Evolutionary conservation across 257 asterid genomes (phyloP).

Genomic region (Nicotiana attenuata): DNA sequence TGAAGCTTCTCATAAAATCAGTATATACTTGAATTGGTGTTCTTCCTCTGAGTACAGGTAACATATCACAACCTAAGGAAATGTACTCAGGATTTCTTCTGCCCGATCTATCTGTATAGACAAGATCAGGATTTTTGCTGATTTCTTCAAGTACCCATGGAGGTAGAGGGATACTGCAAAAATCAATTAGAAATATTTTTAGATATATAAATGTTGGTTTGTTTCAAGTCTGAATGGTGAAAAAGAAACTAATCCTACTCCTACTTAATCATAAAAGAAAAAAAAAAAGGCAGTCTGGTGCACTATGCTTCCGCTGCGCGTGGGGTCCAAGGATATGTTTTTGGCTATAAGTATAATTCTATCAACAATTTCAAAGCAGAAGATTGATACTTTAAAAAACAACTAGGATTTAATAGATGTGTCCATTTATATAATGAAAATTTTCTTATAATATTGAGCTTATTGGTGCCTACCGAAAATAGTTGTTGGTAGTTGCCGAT

Average conservation of each 20-base stretch:
- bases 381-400: too few relatives aligned
- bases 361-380: background rate
- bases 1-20: conserved; percentile 76
- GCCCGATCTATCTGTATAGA: conserved; percentile 80
- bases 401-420: too few relatives aligned
- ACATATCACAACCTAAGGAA: conserved; percentile 76
- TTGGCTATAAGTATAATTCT: background rate
- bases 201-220: too few relatives aligned
- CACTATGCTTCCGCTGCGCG: too few relatives aligned
- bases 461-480: background rate
- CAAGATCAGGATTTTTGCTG: conserved; percentile 77
- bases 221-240: too few relatives aligned
- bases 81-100: conserved; percentile 88
- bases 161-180: conserved; percentile 84
- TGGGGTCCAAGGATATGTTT: background rate
- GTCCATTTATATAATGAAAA: background rate
- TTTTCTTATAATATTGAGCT: background rate
- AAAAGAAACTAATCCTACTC: too few relatives aligned
- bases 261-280: too few relatives aligned
- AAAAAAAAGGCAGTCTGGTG: too few relatives aligned
- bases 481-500: too few relatives aligned
- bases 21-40: conserved; percentile 90
- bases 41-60: conserved; percentile 83
- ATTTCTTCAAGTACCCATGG: conserved; percentile 98
- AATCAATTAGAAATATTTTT: background rate